phyloP scores from a whole-genome alignment of 2,329 filamentous ascomycete species.

The Ceratocystis colombiana region DNA sequence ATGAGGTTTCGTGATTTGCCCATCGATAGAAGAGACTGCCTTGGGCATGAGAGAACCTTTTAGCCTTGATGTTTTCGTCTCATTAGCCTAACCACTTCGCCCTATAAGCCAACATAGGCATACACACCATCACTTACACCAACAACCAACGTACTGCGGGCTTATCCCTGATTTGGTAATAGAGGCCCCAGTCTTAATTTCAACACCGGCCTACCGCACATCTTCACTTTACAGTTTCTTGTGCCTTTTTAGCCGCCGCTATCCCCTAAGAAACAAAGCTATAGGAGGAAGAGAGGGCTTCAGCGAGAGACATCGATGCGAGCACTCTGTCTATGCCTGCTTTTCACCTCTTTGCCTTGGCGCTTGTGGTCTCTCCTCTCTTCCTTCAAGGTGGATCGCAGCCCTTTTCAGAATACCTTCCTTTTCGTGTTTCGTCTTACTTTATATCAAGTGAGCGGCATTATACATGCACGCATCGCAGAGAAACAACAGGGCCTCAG shows the following conservation, averaged over 20 bases:
- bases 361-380: not conserved
- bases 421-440: conserved; percentile 10
- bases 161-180: not conserved
- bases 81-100: too few species aligned
- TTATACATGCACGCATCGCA: not conserved
- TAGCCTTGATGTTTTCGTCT: not conserved
- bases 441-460: conserved; percentile 3
- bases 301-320: not conserved
- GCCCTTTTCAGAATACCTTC: not conserved
- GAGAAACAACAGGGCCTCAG: not conserved
- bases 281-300: not conserved
- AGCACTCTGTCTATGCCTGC: not conserved
- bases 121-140: too few species aligned
- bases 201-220: not conserved
- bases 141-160: not conserved
- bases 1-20: not conserved
- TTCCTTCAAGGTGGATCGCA: not conserved
- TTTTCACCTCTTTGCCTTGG: not conserved
- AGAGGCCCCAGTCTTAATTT: not conserved
- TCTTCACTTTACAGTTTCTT: conserved; percentile 8
- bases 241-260: not conserved
- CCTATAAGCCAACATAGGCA: too few species aligned
- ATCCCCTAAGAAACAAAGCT: not conserved
- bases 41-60: not conserved
- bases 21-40: not conserved